A percentile compares a stretch with the other conserved stretches of the same genome.
Conservation (phyloP, 768 basidiomycete species). For the Panellus pusillus region DNA sequence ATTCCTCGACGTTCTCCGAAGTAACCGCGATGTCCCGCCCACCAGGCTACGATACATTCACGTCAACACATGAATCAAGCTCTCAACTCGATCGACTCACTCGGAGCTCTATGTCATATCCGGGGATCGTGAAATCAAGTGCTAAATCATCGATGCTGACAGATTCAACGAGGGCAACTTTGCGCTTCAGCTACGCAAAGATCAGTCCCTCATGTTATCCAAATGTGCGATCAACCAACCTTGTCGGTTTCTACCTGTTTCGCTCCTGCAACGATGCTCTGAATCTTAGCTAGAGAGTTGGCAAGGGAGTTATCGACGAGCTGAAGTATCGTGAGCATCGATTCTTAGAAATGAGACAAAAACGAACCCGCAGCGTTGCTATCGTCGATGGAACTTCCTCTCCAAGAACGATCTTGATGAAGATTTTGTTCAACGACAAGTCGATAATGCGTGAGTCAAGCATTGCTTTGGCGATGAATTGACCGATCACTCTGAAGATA, state of each 20-base stretch:
- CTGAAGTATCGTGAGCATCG: slow-evolving; percentile 37
- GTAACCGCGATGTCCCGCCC: slow-evolving; percentile 84
- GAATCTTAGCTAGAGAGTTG: slow-evolving; percentile 79
- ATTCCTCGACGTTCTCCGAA: slow-evolving; percentile 84
- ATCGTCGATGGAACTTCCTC: slow-evolving; percentile 83
- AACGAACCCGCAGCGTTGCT: slow-evolving; percentile 67
- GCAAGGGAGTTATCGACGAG: slow-evolving; percentile 84
- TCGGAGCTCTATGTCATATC: slow-evolving; percentile 89
- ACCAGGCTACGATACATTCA: slow-evolving; percentile 51
- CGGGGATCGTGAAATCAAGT: slow-evolving; percentile 95
- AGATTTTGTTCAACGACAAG: slow-evolving; percentile 91
- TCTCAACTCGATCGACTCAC: slow-evolving; percentile 41
- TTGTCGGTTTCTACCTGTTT: slow-evolving; percentile 49
- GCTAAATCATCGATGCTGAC: slow-evolving; percentile 83
- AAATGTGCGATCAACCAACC: slow-evolving; percentile 33
- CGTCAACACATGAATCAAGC: not conserved
- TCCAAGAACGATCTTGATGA: slow-evolving; percentile 86
- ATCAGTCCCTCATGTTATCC: not conserved
- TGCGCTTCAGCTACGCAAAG: slow-evolving; percentile 46
- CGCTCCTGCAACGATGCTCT: slow-evolving; percentile 58
- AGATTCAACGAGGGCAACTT: slow-evolving; percentile 57
- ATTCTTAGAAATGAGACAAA: not conserved
- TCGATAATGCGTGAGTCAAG: slow-evolving; percentile 98
- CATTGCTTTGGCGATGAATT: slow-evolving; percentile 96
- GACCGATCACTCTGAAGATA: slow-evolving; percentile 87